phyloP scores from a whole-genome alignment of 805 yeast genomes.

The Groenewaldozyma salmanticensis region DNA sequence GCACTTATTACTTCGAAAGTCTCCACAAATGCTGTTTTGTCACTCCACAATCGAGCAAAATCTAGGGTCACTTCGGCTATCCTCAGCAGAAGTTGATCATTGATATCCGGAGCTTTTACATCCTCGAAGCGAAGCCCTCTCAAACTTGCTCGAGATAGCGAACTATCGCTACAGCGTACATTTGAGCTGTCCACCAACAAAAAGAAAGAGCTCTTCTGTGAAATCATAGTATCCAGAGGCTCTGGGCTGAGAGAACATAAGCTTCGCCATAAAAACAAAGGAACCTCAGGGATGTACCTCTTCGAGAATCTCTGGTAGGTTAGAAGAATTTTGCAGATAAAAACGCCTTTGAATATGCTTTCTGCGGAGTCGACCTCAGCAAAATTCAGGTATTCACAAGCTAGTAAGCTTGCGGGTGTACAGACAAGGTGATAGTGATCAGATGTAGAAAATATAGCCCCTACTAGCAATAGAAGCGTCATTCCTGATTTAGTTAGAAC shows the following conservation, averaged over 20 bases:
- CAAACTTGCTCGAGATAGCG: too few species aligned
- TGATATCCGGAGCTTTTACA: too few species aligned
- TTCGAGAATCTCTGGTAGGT: constrained; percentile 74
- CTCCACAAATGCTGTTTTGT: constrained; percentile 52
- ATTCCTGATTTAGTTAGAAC: constrained; percentile 44
- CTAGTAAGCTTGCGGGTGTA: constrained; percentile 72
- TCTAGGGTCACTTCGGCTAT: too few species aligned
- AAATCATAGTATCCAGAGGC: too few species aligned
- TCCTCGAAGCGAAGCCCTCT: too few species aligned
- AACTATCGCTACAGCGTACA: too few species aligned
- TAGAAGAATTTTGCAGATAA: constrained; percentile 52
- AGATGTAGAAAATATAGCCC: constrained; percentile 80
- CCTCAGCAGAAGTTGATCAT: too few species aligned
- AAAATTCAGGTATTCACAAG: constrained; percentile 64
- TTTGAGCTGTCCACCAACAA: too few species aligned
- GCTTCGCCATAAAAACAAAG: constrained; percentile 37
- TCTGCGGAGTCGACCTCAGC: constrained; percentile 37
- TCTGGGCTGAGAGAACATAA: too few species aligned
- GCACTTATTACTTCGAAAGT: constrained; percentile 39
- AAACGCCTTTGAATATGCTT: constrained; percentile 49
- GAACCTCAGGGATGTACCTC: constrained; percentile 73
- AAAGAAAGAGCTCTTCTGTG: too few species aligned
- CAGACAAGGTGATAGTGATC: constrained; percentile 90
- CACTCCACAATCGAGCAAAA: constrained; percentile 58
- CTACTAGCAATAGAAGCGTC: constrained; percentile 59